A percentile compares a stretch with the other conserved stretches of the same genome.
Conservation (phyloP, 2,329 filamentous ascomycete genomes). For the Trichoderma aggressivum region DNA sequence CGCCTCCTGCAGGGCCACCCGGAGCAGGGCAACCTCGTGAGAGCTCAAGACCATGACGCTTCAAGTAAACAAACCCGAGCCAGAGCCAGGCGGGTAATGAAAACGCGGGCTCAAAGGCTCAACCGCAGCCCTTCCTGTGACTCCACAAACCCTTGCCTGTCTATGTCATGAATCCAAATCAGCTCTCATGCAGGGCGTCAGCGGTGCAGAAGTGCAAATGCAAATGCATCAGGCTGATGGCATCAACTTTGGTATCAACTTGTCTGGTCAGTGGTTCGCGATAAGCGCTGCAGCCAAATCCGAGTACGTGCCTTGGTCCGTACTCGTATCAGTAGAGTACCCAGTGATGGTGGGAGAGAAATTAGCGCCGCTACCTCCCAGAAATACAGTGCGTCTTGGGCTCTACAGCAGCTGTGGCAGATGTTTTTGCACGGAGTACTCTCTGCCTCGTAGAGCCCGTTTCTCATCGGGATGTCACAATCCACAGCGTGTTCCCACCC, state of each 20-base stretch:
- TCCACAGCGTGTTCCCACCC: not conserved
- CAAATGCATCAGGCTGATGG: not conserved
- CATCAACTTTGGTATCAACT: not conserved
- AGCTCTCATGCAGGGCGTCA: not conserved
- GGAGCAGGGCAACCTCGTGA: slow-evolving; percentile 61
- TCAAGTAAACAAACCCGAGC: slow-evolving; percentile 17
- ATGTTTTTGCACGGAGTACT: not conserved
- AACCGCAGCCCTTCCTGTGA: not conserved
- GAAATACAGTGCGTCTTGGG: not conserved
- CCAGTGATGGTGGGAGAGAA: not conserved
- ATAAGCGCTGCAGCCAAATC: slow-evolving; percentile 2
- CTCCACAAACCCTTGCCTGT: not conserved
- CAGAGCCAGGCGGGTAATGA: not conserved
- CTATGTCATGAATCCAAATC: not conserved
- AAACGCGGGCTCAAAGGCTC: not conserved
- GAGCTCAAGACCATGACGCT: slow-evolving; percentile 51
- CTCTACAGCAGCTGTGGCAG: accelerated
- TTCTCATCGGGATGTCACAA: not conserved
- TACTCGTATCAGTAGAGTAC: slow-evolving; percentile 10
- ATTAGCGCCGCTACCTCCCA: not conserved
- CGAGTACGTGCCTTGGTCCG: slow-evolving; percentile 2
- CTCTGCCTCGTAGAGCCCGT: not conserved
- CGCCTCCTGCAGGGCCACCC: slow-evolving; percentile 75
- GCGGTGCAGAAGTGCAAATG: not conserved
- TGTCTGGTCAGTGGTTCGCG: not conserved